Percentiles rank a stretch among this genome's conserved stretches.
These are phyloP conservation scores for Oenanthe sinensis DNA, from an alignment of 129 eudicot genomes.

Conservation along the genomic window DNA sequence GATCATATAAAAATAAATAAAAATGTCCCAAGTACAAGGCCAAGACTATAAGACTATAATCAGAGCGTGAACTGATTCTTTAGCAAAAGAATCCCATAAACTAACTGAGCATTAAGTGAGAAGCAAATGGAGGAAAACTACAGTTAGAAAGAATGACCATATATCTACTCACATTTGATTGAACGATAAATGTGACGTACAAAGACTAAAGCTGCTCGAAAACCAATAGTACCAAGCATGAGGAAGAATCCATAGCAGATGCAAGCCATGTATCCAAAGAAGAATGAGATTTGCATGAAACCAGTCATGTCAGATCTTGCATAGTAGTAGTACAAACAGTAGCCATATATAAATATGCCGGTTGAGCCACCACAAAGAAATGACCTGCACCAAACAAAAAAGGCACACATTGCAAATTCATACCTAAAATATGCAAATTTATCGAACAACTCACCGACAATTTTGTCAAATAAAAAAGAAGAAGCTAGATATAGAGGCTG, in stretches of 20 bases:
- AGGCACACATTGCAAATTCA: not conserved
- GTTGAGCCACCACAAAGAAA: slow-evolving; percentile 20
- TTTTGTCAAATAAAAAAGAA: not conserved
- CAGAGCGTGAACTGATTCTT: not conserved
- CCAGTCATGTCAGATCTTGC: slow-evolving; percentile 19
- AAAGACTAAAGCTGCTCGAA: slow-evolving; percentile 12
- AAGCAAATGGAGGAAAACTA: not conserved
- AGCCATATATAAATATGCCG: slow-evolving; percentile 13
- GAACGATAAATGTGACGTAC: slow-evolving; percentile 18
- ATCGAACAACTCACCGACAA: not conserved
- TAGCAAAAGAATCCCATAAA: not conserved
- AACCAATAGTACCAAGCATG: slow-evolving; percentile 16
- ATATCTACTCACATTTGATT: slow-evolving; percentile 14
- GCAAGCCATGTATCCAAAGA: slow-evolving; percentile 19
- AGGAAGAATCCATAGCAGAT: slow-evolving; percentile 20
- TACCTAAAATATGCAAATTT: not conserved
- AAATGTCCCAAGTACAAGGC: not conserved
- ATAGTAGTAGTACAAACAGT: slow-evolving; percentile 14
- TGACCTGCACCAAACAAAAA: slow-evolving; percentile 2
- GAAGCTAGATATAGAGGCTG: not conserved
- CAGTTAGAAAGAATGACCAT: not conserved
- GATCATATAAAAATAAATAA: not conserved
- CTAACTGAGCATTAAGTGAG: not conserved
- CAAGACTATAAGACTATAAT: not conserved
- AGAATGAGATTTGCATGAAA: slow-evolving; percentile 18